Percentiles rank a stretch among this genome's conserved stretches.
These are phyloP conservation scores for Lentinula detonsa DNA, from an alignment of 768 basidiomycete genomes.

Conservation along the genomic window DNA sequence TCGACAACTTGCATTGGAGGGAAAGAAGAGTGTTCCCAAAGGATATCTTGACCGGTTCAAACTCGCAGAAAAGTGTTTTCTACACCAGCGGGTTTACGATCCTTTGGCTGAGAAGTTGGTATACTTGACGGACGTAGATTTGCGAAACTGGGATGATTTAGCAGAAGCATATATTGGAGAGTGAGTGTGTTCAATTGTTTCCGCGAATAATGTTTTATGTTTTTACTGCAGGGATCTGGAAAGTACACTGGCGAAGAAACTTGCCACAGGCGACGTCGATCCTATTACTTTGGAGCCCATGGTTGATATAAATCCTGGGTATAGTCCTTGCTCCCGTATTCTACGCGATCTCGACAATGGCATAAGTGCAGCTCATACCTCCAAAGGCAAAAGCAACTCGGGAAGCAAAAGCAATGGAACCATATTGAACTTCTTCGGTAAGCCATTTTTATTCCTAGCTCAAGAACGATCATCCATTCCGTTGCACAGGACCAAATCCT, in stretches of 20 bases:
- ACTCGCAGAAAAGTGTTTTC: conserved; percentile 86
- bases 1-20: conserved; percentile 69
- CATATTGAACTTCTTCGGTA: conserved; percentile 64
- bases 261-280: conserved; percentile 67
- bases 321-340: conserved; percentile 36
- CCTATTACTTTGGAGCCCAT: conserved; percentile 67
- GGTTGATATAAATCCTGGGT: conserved; percentile 71
- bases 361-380: conserved; percentile 16
- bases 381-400: conserved; percentile 45
- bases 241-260: conserved; percentile 50
- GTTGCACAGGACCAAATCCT: conserved; percentile 32
- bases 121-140: conserved; percentile 58
- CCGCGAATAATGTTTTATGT: background rate
- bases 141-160: conserved; percentile 47
- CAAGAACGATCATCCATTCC: background rate
- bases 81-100: conserved; percentile 90
- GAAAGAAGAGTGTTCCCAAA: conserved; percentile 74
- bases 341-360: conserved; percentile 20
- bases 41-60: conserved; percentile 71
- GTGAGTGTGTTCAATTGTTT: conserved; percentile 30
- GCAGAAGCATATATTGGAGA: conserved; percentile 68
- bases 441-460: conserved; percentile 16
- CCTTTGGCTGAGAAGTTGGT: conserved; percentile 61
- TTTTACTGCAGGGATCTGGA: conserved; percentile 51
- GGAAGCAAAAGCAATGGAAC: conserved; percentile 30